Evolutionary conservation across 2,329 filamentous ascomycete species (phyloP).

Genomic region (Colletotrichum trifolii): DNA sequence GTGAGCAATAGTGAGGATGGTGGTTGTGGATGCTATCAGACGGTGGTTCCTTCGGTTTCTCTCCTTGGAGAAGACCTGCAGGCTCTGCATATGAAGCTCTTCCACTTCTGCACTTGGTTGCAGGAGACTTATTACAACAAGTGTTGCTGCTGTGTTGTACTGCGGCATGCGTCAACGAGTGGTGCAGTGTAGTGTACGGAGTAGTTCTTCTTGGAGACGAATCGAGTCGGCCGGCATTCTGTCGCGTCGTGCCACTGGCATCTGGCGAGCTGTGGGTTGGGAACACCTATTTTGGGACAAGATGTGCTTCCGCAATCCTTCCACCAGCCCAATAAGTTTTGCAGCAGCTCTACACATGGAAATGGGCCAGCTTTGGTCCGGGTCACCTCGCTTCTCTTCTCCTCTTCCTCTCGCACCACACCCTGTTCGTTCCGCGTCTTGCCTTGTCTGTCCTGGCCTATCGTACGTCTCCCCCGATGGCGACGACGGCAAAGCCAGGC

Average conservation of each 20-base stretch:
- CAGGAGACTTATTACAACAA: slow-evolving; percentile 22
- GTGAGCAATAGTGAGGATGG: background rate
- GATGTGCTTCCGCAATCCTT: slow-evolving; percentile 32
- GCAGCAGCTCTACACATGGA: slow-evolving; percentile 19
- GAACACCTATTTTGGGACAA: slow-evolving; percentile 35
- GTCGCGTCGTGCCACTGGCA: slow-evolving; percentile 32
- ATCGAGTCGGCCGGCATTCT: slow-evolving; percentile 22
- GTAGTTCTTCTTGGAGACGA: no score
- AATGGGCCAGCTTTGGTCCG: slow-evolving; percentile 20
- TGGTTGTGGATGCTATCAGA: slow-evolving; percentile 8
- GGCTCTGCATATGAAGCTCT: slow-evolving; percentile 24
- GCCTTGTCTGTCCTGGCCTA: slow-evolving; percentile 3
- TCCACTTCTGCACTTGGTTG: slow-evolving; percentile 31
- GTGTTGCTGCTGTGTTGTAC: slow-evolving; percentile 1
- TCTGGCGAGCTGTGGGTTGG: slow-evolving; percentile 20
- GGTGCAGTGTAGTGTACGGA: no score
- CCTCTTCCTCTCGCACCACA: slow-evolving; percentile 9
- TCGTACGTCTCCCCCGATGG: background rate
- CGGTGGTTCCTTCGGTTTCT: slow-evolving; percentile 28
- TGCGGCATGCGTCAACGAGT: no score
- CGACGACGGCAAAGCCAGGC: background rate
- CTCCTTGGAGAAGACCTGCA: slow-evolving; percentile 26
- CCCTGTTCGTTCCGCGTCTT: slow-evolving; percentile 1
- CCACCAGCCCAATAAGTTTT: slow-evolving; percentile 3
- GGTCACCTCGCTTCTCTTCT: slow-evolving; percentile 13